A percentile compares a stretch with the other conserved stretches of the same genome.
phyloP scores from a whole-genome alignment of 495 filamentous ascomycete genomes.

The Hypoxylon crocopeplum region DNA sequence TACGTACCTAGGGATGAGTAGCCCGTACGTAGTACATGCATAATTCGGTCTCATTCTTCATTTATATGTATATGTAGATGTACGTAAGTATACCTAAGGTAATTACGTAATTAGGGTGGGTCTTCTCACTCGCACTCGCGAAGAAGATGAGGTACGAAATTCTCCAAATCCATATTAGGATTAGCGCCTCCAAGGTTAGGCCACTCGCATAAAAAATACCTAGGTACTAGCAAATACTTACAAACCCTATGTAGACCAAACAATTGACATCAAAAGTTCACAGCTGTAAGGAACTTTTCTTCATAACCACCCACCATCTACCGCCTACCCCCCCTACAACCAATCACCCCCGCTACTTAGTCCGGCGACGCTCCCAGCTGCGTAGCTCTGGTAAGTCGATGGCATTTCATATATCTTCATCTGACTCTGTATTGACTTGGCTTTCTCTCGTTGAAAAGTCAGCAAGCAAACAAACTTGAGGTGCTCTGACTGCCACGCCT shows the following conservation, averaged over 20 bases:
- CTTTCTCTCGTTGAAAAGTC: background rate
- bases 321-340: constrained; percentile 23
- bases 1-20: no score
- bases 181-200: constrained; percentile 3
- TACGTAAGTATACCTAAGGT: no score
- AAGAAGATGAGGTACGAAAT: no score
- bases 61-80: no score
- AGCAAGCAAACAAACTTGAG: no score
- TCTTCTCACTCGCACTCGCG: no score
- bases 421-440: no score
- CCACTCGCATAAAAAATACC: constrained; percentile 12
- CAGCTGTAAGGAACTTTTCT: constrained; percentile 30
- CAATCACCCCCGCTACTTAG: constrained; percentile 34
- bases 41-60: no score
- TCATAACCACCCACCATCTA: constrained; percentile 30
- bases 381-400: constrained; percentile 22
- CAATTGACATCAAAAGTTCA: constrained; percentile 30
- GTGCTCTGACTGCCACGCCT: no score
- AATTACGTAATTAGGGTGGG: no score
- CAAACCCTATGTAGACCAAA: constrained; percentile 24
- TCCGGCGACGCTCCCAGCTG: constrained; percentile 18
- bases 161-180: constrained; percentile 28
- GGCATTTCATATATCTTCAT: background rate
- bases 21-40: no score
- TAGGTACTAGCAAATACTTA: no score